A percentile compares a stretch with the other conserved stretches of the same genome.
phyloP scores from a whole-genome alignment of 2,329 filamentous ascomycete species.

The Alternaria conjuncta region DNA sequence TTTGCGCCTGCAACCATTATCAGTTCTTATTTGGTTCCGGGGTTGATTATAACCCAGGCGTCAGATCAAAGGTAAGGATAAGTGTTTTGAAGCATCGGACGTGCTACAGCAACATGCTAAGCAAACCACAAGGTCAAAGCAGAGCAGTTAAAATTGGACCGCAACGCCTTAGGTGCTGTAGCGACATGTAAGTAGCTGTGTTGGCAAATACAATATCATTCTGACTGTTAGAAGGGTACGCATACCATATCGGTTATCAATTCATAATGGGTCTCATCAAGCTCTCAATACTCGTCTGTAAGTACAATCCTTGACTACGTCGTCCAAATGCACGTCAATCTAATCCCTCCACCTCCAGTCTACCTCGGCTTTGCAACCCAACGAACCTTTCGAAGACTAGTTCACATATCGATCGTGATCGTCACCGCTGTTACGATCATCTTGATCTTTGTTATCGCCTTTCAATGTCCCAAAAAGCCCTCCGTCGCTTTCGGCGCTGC shows the following conservation, averaged over 20 bases:
- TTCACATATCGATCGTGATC: slow-evolving; percentile 20
- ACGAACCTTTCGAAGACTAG: slow-evolving; percentile 25
- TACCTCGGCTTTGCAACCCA: slow-evolving; percentile 34
- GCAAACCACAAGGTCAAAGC: background rate
- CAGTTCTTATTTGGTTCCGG: slow-evolving; percentile 35
- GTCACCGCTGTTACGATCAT: slow-evolving; percentile 16
- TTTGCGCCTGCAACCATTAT: slow-evolving; percentile 36
- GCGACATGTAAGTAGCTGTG: slow-evolving; percentile 16
- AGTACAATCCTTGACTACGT: background rate
- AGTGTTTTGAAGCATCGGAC: background rate
- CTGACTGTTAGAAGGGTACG: slow-evolving; percentile 17
- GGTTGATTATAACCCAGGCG: background rate
- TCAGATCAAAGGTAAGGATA: background rate
- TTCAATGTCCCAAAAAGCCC: slow-evolving; percentile 29
- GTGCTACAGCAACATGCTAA: background rate
- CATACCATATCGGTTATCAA: slow-evolving; percentile 36
- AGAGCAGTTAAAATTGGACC: background rate
- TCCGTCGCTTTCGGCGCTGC: slow-evolving; percentile 14
- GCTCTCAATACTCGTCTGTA: slow-evolving; percentile 29
- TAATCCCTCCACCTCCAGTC: background rate
- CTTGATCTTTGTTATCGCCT: slow-evolving; percentile 26
- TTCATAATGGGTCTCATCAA: slow-evolving; percentile 32
- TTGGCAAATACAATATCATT: background rate
- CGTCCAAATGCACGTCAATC: background rate
- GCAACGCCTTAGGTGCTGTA: slow-evolving; percentile 12